phyloP scores from a whole-genome alignment of 2,329 filamentous ascomycete species.

The Acarospora socialis region DNA sequence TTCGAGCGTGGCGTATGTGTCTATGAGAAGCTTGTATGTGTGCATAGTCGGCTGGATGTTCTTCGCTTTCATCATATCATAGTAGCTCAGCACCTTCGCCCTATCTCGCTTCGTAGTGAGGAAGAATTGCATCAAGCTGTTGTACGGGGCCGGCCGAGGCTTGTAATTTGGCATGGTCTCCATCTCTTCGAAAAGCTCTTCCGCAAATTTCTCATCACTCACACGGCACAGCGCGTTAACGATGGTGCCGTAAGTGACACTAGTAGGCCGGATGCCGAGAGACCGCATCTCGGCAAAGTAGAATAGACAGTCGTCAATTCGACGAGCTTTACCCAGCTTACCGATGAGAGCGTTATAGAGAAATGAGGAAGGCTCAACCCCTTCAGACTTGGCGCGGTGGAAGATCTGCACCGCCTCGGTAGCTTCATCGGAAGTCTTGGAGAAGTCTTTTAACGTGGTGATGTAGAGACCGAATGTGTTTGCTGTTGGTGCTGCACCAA shows the following conservation, averaged over 20 bases:
- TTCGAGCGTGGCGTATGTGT: constrained; percentile 87
- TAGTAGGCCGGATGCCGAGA: constrained; percentile 84
- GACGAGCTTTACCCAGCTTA: constrained; percentile 92
- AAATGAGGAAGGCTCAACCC: constrained; percentile 91
- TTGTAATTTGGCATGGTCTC: constrained; percentile 98
- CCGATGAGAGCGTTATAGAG: constrained; percentile 96
- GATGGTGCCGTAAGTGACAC: constrained; percentile 94
- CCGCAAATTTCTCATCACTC: constrained; percentile 92
- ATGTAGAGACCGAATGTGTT: constrained; percentile 99
- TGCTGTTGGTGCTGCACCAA: constrained; percentile 81
- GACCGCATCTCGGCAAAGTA: constrained; percentile 97
- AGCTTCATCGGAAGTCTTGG: constrained; percentile 95
- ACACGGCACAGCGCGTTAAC: constrained; percentile 96
- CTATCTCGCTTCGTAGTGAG: constrained; percentile 94
- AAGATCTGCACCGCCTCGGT: constrained; percentile 97
- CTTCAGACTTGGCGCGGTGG: constrained; percentile 80
- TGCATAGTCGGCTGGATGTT: constrained; percentile 84
- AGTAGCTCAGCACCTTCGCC: constrained; percentile 84
- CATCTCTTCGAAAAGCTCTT: constrained; percentile 98
- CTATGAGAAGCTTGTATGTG: constrained; percentile 94
- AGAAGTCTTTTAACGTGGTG: constrained; percentile 94
- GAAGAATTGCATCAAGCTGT: constrained; percentile 99
- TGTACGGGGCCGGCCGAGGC: constrained; percentile 90
- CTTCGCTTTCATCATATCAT: constrained; percentile 80
- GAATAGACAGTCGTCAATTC: constrained; percentile 94